These are phyloP conservation scores for Fragaria ananassa DNA, from an alignment of 306 rosid genomes.

Conservation along the genomic window DNA sequence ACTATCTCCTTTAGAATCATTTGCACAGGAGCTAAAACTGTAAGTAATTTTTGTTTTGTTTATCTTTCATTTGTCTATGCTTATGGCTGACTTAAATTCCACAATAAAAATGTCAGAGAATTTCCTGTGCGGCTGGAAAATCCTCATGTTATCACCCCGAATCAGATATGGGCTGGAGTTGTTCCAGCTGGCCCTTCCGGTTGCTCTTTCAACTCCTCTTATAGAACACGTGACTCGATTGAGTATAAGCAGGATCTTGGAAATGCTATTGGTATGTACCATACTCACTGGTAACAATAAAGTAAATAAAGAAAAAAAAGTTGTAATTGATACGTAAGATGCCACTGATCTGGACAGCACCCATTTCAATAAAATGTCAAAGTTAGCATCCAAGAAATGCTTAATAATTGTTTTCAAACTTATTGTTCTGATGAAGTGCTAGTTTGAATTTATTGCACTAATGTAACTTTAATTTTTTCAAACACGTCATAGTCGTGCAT, in stretches of 20 bases:
- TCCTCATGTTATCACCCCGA: constrained; percentile 83
- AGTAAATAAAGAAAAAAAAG: constrained; percentile 18
- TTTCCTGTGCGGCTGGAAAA: constrained; percentile 89
- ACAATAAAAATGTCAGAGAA: constrained; percentile 40
- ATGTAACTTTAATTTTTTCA: neutral
- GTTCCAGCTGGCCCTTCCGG: constrained; percentile 88
- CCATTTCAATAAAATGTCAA: constrained; percentile 15
- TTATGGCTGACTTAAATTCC: constrained; percentile 21
- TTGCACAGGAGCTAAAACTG: constrained; percentile 85
- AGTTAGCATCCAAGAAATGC: neutral
- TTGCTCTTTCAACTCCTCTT: constrained; percentile 79
- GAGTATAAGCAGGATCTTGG: constrained; percentile 94
- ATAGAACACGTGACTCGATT: constrained; percentile 63
- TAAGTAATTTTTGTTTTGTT: constrained; percentile 33
- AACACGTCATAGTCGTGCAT: neutral
- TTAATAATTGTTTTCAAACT: neutral
- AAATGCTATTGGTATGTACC: constrained; percentile 79
- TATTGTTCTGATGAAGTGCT: neutral
- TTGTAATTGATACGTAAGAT: constrained; percentile 10
- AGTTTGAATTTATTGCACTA: neutral
- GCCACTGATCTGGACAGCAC: constrained; percentile 18
- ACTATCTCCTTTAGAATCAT: constrained; percentile 86
- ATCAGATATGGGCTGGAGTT: constrained; percentile 98
- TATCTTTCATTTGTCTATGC: constrained; percentile 24
- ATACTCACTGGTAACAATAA: constrained; percentile 13